Base-by-base conservation (phyloP, 139 green algal species). In the Zygnema cylindricum region DNA sequence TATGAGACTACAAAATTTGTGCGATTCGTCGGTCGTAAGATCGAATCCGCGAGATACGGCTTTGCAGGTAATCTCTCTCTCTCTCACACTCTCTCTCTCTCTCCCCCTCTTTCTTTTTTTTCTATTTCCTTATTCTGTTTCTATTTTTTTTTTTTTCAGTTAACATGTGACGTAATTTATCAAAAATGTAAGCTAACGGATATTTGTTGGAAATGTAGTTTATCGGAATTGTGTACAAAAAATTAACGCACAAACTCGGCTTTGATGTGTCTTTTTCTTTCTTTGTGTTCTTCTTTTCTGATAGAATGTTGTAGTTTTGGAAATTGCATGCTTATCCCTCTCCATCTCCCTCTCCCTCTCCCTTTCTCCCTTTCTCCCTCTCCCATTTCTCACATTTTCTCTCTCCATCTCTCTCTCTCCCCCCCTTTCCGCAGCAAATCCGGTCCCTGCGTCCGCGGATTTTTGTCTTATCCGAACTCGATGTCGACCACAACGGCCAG, bases 1-100 rank as follows among this genome's bases (percentile, higher is more conserved):
- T 30, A 86, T 86, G 81, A 43, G 81, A 39, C 32, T 86, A 41
- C 81, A 86, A 41, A 86, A 39, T 39, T 54, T 86, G 21, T 43
- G 57, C 23, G 54, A 77, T 69, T 69, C 57, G 25, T 73, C 81
- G 39, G 81, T 86, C 30, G 81, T 86, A 54, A 69, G 81, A 23
- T 63, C 49, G 49, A 7, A 25, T 63, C 7, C 49, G 49, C 16
- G 49, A 63, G 49, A 63, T 63, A 16, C 16, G 16, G 7, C 49
- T 16, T 63, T 25, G 49, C 16, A 7, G 16, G 16, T 63, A 7
- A 63, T 63, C 49, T 63, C 49, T 63, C 49, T 16, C 7, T 25
- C 49, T 63, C 49, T 63, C 49, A 16, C 49, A 25, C 49, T 63
- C 49, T 63, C 49, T 63, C 49, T 63, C 16, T 63, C 49, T 7